Evolutionary conservation across 257 asterid genomes (phyloP), one percentile per base, ranked within the genome.

Genomic region (Buddleja alternifolia): DNA sequence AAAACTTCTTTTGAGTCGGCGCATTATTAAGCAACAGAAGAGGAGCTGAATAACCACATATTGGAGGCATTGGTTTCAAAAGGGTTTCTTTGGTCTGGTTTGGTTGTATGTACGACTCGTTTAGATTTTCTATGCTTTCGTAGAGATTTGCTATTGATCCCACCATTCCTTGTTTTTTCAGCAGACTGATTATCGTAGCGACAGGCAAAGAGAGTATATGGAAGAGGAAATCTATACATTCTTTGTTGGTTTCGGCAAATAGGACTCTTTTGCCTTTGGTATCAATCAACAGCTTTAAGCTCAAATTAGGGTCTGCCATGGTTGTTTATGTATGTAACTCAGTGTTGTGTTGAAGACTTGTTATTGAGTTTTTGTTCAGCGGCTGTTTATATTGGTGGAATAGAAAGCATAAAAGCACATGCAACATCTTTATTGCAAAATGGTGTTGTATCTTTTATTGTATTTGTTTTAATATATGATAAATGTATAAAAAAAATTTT

Each of bases 271-370:
- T 42, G 44, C 29, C 24, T 23, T 77, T 42, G 12, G 75, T 55
- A 29, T 82, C 75, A 0, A 82, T 61, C 19, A 78, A 54, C 7
- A 78, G 80, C 56, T 73, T 82, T 78, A 82, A n/a, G 16, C 73
- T 73, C 53, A 70, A 29, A 29, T 5, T 29, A 29, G 34, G 34
- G 34, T 29, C 5, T 29, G 34, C 34, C 34, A 29, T 29, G 34
- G 34, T 1, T 29, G 34, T 1, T 5, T 29, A 5, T 29, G 34
- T 29, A 29, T 29, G 34, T 1, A 29, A 5, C 34, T 29, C 5
- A 5, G 34, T 29, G 34, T 29, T 29, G 34, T 29, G 34, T 2
- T 29, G 34, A 29, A 29, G 2, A 29, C 34, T 29, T 29, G 34
- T 29, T 1, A 29, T 29, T 1, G 5, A 5, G 34, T 29, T 29